Evolutionary conservation across 305 asterid genomes (phyloP).

Genomic region (Solanum hybrid): DNA sequence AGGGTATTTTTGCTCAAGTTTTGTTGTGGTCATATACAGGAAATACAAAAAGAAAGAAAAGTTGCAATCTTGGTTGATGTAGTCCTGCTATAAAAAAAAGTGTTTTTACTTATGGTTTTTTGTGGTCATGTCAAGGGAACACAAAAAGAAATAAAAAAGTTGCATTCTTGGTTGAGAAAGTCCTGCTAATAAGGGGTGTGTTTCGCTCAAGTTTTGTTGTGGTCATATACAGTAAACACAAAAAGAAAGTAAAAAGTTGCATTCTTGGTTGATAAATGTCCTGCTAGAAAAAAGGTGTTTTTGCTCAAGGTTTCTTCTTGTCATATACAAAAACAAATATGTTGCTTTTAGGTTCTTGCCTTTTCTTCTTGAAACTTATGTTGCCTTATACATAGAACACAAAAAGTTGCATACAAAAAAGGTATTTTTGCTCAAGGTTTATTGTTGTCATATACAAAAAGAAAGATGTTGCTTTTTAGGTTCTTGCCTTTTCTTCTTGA

Average conservation of each 20-base stretch:
- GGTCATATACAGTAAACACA: neutral
- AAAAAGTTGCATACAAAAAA: neutral
- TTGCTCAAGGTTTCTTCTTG: neutral
- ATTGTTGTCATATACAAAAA: neutral
- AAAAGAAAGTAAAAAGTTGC: neutral
- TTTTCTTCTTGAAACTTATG: neutral
- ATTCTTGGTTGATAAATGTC: neutral
- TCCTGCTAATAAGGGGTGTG: neutral
- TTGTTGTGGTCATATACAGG: neutral
- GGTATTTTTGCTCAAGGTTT: neutral
- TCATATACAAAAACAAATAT: neutral
- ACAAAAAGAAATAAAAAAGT: neutral
- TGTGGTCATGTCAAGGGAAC: neutral
- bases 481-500: neutral
- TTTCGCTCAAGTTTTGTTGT: neutral
- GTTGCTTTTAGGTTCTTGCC: neutral
- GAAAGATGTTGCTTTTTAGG: neutral
- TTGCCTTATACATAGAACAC: neutral
- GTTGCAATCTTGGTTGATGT: neutral
- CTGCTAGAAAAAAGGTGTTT: neutral
- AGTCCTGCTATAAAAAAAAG: neutral
- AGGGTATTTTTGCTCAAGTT: neutral
- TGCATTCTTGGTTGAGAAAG: neutral
- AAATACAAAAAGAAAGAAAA: neutral
- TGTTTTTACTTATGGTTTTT: neutral